Conservation (phyloP, 495 filamentous ascomycete genomes). For the Evernia prunastri region DNA sequence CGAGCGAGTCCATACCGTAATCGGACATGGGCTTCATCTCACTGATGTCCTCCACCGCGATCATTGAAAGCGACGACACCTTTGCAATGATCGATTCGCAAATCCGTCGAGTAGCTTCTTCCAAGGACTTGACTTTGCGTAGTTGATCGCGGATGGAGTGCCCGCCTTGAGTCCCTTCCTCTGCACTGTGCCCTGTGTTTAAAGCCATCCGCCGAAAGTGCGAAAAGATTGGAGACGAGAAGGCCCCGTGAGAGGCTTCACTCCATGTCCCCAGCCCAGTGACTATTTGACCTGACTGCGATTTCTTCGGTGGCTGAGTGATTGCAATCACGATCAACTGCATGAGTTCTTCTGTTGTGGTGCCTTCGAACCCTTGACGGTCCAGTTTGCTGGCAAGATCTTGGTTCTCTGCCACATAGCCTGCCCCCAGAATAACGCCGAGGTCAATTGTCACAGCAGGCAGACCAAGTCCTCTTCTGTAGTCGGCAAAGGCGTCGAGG, state of each 20-base stretch:
- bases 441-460: constrained; percentile 27
- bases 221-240: neutral
- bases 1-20: constrained; percentile 37
- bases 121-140: constrained; percentile 1
- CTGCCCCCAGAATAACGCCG: constrained; percentile 28
- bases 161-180: neutral
- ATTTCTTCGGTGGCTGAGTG: neutral
- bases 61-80: constrained; percentile 4
- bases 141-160: neutral
- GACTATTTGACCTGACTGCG: neutral
- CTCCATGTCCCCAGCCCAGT: constrained; percentile 4
- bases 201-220: constrained; percentile 5
- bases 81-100: constrained; percentile 3
- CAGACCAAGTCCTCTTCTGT: constrained; percentile 16
- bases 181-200: neutral
- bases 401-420: constrained; percentile 21
- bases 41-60: constrained; percentile 7
- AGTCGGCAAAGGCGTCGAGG: constrained; percentile 26
- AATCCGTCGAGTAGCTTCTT: neutral
- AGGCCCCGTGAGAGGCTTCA: neutral
- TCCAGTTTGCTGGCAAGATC: constrained; percentile 10
- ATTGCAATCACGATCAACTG: constrained; percentile 8
- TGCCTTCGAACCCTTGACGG: constrained; percentile 4
- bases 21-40: constrained; percentile 22
- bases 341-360: constrained; percentile 4